These are phyloP conservation scores for Aspergillus thermomutatus DNA, from an alignment of 2,329 filamentous ascomycete species.

Conservation along the genomic window DNA sequence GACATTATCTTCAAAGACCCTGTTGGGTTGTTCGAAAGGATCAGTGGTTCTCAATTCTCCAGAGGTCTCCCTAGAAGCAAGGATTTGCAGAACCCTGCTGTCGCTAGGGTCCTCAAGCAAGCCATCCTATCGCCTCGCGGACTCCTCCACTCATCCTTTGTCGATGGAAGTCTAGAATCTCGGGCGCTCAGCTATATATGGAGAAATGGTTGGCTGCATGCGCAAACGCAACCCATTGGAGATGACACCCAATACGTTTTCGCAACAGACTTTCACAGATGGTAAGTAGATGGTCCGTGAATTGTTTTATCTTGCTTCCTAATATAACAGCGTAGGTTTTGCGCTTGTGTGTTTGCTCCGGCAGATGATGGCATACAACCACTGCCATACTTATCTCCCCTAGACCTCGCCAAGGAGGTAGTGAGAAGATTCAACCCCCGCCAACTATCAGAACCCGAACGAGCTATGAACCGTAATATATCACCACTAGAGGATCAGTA, in stretches of 20 bases:
- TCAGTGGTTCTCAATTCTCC: background rate
- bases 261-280: conserved; percentile 8
- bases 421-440: conserved; percentile 6
- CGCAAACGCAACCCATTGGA: background rate
- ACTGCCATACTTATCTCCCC: too few species aligned
- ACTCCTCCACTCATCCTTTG: conserved; percentile 4
- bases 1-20: conserved; percentile 3
- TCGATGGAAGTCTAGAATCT: background rate
- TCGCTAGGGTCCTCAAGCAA: conserved; percentile 5
- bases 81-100: background rate
- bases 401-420: conserved; percentile 10
- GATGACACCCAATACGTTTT: conserved; percentile 6
- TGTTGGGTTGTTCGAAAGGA: background rate
- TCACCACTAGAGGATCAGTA: conserved; percentile 12
- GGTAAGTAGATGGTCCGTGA: conserved; percentile 5
- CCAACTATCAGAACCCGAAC: conserved; percentile 9
- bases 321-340: conserved; percentile 3
- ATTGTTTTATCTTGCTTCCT: conserved; percentile 5
- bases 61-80: conserved; percentile 1
- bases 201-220: conserved; percentile 11
- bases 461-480: conserved; percentile 6
- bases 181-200: conserved; percentile 5
- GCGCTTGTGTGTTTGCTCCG: conserved; percentile 3
- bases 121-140: conserved; percentile 5
- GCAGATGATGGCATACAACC: background rate